Conservation (phyloP, 257 asterid genomes). For the Solanum okadae region DNA sequence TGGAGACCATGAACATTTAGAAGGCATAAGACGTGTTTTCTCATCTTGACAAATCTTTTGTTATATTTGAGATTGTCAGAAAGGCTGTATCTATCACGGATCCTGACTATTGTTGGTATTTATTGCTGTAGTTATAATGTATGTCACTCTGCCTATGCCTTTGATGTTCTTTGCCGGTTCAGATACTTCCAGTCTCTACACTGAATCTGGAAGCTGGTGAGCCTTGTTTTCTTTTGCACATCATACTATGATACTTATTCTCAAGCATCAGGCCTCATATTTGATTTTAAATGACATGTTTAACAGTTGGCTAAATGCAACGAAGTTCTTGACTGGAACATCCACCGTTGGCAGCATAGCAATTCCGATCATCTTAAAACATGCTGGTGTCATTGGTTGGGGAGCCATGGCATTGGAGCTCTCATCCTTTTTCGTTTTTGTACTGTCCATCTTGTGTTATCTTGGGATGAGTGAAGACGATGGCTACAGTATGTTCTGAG, state of each 20-base stretch:
- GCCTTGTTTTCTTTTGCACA: background rate
- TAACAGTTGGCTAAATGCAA: conserved; percentile 75
- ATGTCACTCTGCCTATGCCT: conserved; percentile 89
- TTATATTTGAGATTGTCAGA: background rate
- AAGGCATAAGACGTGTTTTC: background rate
- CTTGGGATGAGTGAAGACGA: conserved; percentile 47
- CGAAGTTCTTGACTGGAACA: conserved; percentile 85
- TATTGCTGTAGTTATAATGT: conserved; percentile 62
- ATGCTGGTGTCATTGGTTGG: conserved; percentile 88
- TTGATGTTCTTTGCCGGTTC: conserved; percentile 79
- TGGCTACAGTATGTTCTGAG: conserved; percentile 46
- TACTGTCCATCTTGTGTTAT: conserved; percentile 53
- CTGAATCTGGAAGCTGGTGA: conserved; percentile 66
- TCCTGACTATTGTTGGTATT: conserved; percentile 3
- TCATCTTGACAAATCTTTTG: background rate
- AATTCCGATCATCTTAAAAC: conserved; percentile 77
- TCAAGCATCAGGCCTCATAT: conserved; percentile 6
- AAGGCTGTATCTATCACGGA: background rate
- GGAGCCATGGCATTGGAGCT: conserved; percentile 94
- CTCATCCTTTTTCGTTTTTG: conserved; percentile 58
- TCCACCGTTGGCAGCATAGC: conserved; percentile 88
- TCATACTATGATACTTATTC: background rate
- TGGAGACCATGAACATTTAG: background rate
- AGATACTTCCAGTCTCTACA: conserved; percentile 47
- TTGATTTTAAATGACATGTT: background rate